phyloP scores from a whole-genome alignment of 495 filamentous ascomycete species.

The Haplographium delicatum region DNA sequence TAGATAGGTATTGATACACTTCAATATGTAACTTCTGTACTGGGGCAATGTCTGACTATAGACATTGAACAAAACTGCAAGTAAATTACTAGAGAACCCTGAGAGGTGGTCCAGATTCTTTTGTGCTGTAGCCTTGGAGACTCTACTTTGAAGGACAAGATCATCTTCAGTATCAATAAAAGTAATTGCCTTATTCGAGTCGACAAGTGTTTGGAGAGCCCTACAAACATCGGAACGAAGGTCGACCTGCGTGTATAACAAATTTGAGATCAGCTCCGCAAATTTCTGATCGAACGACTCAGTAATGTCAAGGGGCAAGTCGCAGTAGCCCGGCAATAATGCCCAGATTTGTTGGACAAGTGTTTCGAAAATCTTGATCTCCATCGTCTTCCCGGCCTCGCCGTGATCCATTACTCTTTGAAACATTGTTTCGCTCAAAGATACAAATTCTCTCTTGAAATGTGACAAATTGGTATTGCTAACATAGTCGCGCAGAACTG shows the following conservation, averaged over 20 bases:
- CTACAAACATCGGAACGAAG: constrained; percentile 81
- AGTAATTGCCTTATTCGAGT: constrained; percentile 78
- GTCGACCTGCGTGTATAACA: constrained; percentile 88
- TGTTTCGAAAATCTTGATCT: constrained; percentile 96
- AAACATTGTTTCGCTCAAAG: constrained; percentile 84
- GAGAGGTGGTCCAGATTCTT: constrained; percentile 76
- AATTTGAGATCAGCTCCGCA: constrained; percentile 82
- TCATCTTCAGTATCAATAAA: constrained; percentile 56
- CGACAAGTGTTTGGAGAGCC: constrained; percentile 77
- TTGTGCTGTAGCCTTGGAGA: constrained; percentile 67
- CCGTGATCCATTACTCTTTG: constrained; percentile 79
- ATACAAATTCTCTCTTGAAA: constrained; percentile 80
- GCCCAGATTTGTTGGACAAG: constrained; percentile 94
- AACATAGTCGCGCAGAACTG: constrained; percentile 78
- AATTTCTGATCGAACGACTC: constrained; percentile 82
- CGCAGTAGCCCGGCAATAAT: constrained; percentile 90
- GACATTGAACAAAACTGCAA: constrained; percentile 95
- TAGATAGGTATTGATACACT: constrained; percentile 89
- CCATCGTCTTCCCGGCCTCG: constrained; percentile 76
- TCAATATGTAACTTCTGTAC: constrained; percentile 79
- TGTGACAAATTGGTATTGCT: constrained; percentile 79
- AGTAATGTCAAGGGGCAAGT: constrained; percentile 74
- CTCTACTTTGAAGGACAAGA: constrained; percentile 61
- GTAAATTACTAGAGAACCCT: constrained; percentile 72
- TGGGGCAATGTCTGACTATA: constrained; percentile 94